phyloP scores from a whole-genome alignment of 371 early-diverging fungal genomes.

The Haplosporangium sp. region DNA sequence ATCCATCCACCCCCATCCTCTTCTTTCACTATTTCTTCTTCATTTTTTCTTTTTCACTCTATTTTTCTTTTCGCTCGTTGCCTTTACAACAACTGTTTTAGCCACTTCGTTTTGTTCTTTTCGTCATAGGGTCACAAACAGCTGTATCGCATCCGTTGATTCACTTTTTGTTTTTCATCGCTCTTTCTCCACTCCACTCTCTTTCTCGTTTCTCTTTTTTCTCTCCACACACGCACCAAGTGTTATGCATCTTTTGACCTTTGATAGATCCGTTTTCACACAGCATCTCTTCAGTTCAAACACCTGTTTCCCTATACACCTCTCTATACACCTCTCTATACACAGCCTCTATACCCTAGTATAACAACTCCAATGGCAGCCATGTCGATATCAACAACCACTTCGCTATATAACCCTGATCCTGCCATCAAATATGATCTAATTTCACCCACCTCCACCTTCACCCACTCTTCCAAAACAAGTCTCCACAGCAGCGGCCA shows the following conservation, averaged over 20 bases:
- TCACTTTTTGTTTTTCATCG: too few species aligned
- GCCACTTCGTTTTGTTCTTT: neutral
- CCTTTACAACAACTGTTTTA: neutral
- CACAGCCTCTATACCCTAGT: neutral
- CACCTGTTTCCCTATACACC: conserved; percentile 38
- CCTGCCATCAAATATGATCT: conserved; percentile 43
- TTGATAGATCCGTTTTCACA: conserved; percentile 6
- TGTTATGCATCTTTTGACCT: conserved; percentile 12
- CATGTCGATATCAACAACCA: conserved; percentile 34
- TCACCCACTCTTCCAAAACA: neutral
- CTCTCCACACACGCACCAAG: neutral
- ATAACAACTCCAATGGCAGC: conserved; percentile 22
- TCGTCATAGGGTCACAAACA: neutral
- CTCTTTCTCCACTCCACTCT: conserved; percentile 1
- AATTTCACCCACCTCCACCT: conserved; percentile 27
- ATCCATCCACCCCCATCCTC: neutral
- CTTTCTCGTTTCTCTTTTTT: neutral
- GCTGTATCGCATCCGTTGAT: neutral
- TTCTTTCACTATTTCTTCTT: neutral
- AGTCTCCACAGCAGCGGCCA: conserved; percentile 4
- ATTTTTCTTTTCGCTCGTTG: neutral
- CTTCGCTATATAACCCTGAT: conserved; percentile 46
- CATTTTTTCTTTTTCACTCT: neutral
- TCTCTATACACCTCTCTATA: neutral
- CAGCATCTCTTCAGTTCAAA: conserved; percentile 17